Percentiles rank a stretch among this genome's conserved stretches.
These are phyloP conservation scores for Butyriboletus loyo DNA, from an alignment of 768 basidiomycete genomes.

Conservation along the genomic window DNA sequence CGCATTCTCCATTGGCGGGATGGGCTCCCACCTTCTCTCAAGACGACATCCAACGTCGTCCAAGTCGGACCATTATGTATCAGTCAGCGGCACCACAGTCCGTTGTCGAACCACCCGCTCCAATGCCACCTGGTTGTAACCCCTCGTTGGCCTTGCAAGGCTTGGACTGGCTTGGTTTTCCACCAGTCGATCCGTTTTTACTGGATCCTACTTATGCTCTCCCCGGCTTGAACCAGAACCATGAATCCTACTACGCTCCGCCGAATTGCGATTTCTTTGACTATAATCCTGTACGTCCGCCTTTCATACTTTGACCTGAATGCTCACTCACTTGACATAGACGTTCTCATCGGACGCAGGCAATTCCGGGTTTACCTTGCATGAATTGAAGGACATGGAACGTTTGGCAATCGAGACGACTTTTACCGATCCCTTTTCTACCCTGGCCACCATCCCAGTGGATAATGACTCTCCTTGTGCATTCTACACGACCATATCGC, in stretches of 20 bases:
- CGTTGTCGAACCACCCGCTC: conserved; percentile 2
- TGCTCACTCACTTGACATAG: conserved; percentile 2
- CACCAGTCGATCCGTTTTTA: conserved; percentile 2
- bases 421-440: conserved; percentile 27
- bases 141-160: background rate
- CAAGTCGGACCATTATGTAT: conserved; percentile 33
- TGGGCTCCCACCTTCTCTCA: conserved; percentile 24
- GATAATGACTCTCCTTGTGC: background rate
- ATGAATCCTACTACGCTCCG: background rate
- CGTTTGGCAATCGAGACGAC: conserved; percentile 12
- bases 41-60: conserved; percentile 36
- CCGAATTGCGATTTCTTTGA: conserved; percentile 3
- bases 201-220: conserved; percentile 2
- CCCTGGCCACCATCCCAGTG: background rate
- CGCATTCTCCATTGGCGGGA: conserved; percentile 7
- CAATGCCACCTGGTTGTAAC: background rate
- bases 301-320: background rate
- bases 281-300: conserved; percentile 14
- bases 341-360: background rate
- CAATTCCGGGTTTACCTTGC: conserved; percentile 1
- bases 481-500: conserved; percentile 12
- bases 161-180: conserved; percentile 14
- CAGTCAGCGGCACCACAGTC: conserved; percentile 26
- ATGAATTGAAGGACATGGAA: conserved; percentile 19
- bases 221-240: background rate